Base-by-base conservation (phyloP, 2,329 filamentous ascomycete species). In the Hypoxylon rubiginosum region DNA sequence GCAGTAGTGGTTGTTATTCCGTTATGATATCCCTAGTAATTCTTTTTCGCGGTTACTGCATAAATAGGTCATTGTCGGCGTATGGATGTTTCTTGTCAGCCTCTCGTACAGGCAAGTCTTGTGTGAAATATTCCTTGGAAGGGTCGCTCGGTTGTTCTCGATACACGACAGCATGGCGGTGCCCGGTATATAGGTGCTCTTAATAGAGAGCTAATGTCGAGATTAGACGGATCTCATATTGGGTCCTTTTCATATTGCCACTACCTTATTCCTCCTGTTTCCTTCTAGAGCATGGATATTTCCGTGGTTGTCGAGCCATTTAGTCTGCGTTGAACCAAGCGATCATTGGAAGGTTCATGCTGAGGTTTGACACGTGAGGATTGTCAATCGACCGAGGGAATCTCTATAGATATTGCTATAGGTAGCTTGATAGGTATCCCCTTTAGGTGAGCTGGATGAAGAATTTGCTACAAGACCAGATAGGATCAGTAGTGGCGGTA, bases 1-100 rank as follows among this genome's bases (percentile, higher is more conserved):
- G 39, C 34, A 17, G 34, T 41, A 36, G 56, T 41, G 49, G 32
- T 53, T 50, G 4, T 34, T 61, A 15, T 49, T 62, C 58, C 48
- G 57, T 68, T 51, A 54, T 68, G 66, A 68, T 68, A 68, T 68
- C 61, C 65, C 59, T 58, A 60, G 30, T 62, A 30, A 43, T 41
- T 49, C 62, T 66, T 56, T 56, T 65, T 67, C 64, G 66, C 64
- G 49, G 48, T 59, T 55, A 66, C 30, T 48, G 66, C 66, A 66
- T 67, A 52, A 46, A 48, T 11, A 45, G 56, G 59, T 59, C 39
- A 3, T 24, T 51, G 17, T 64, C 53, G 58, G 66, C 62, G 58
- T 62, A 59, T 46, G 39, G 66, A 19, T 55, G 11, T 32, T 32
- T 59, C 36, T 58, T 34, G 26, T 39, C 5, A 17, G 41, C n/a